A percentile compares a stretch with the other conserved stretches of the same genome.
Evolutionary conservation across 2,329 filamentous ascomycete genomes (phyloP).

Genomic region (Ceratocystis alfenasii): DNA sequence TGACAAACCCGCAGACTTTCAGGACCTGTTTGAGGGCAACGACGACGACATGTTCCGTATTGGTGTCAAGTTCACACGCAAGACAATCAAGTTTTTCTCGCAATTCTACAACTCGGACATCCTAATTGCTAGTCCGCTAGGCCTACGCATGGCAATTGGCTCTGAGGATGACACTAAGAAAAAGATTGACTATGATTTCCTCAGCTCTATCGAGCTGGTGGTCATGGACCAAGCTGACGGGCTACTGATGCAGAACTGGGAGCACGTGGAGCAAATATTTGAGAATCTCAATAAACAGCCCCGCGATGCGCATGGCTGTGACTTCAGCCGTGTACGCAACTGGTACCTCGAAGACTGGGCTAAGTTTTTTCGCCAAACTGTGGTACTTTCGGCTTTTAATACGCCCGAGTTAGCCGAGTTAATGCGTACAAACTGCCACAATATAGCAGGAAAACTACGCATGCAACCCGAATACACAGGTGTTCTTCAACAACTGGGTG

Average conservation of each 20-base stretch:
- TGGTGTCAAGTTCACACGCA: slow-evolving; percentile 92
- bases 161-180: slow-evolving; percentile 52
- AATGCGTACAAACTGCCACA: slow-evolving; percentile 63
- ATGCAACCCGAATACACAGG: slow-evolving; percentile 54
- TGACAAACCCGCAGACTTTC: slow-evolving; percentile 75
- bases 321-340: slow-evolving; percentile 77
- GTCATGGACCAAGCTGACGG: slow-evolving; percentile 87
- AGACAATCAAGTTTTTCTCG: slow-evolving; percentile 87
- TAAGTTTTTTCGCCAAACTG: slow-evolving; percentile 69
- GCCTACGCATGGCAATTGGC: slow-evolving; percentile 80
- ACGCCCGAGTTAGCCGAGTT: slow-evolving; percentile 80
- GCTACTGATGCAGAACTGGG: slow-evolving; percentile 96
- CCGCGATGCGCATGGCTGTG: slow-evolving; percentile 78
- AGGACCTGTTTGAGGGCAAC: slow-evolving; percentile 82
- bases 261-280: slow-evolving; percentile 86
- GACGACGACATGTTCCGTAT: slow-evolving; percentile 95
- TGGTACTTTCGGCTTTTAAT: slow-evolving; percentile 69
- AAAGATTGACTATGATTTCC: slow-evolving; percentile 69
- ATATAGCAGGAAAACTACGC: slow-evolving; percentile 68
- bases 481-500: slow-evolving; percentile 58
- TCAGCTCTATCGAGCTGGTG: slow-evolving; percentile 85
- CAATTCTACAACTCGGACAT: slow-evolving; percentile 96
- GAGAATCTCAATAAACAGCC: slow-evolving; percentile 84
- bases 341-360: slow-evolving; percentile 92
- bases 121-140: slow-evolving; percentile 79